Conservation (phyloP, 148 eudicot genomes). For the Polygonum aviculare region DNA sequence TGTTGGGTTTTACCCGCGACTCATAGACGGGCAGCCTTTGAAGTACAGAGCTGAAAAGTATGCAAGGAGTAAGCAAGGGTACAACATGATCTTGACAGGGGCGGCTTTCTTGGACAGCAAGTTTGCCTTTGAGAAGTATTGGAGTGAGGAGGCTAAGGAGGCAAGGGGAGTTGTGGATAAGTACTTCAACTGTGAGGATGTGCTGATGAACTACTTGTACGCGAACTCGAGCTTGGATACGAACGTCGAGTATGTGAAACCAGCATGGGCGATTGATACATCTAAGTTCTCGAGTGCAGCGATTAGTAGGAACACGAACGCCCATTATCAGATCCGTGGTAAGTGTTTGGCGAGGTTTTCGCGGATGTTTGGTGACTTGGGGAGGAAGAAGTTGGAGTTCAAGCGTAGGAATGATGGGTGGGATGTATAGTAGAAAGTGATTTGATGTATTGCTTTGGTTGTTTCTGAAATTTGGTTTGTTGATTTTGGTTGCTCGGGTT, state of each 20-base stretch:
- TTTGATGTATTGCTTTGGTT: background rate
- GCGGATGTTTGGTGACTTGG: constrained; percentile 61
- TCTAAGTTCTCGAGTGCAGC: constrained; percentile 78
- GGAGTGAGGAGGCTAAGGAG: constrained; percentile 60
- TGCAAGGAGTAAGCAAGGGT: constrained; percentile 65
- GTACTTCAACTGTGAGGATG: constrained; percentile 84
- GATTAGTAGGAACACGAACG: constrained; percentile 63
- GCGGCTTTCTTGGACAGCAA: constrained; percentile 74
- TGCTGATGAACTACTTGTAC: constrained; percentile 83
- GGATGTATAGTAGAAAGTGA: constrained; percentile 60
- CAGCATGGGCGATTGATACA: constrained; percentile 81
- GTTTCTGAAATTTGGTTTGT: background rate
- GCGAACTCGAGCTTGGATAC: constrained; percentile 55
- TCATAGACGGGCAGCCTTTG: constrained; percentile 36
- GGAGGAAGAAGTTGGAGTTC: constrained; percentile 46
- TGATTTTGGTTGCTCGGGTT: background rate
- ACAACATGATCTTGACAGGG: constrained; percentile 88
- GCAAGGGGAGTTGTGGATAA: constrained; percentile 69
- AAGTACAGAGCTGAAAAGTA: constrained; percentile 72
- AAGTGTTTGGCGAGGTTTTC: constrained; percentile 53
- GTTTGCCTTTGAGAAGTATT: constrained; percentile 60
- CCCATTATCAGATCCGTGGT: constrained; percentile 71
- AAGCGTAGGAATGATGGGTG: constrained; percentile 68
- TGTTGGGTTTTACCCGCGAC: constrained; percentile 90
- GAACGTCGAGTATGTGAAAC: constrained; percentile 74